Percentiles rank a stretch among this genome's conserved stretches.
These are phyloP conservation scores for Colletotrichum paranaense DNA, from an alignment of 2,329 filamentous ascomycete species.

Conservation along the genomic window DNA sequence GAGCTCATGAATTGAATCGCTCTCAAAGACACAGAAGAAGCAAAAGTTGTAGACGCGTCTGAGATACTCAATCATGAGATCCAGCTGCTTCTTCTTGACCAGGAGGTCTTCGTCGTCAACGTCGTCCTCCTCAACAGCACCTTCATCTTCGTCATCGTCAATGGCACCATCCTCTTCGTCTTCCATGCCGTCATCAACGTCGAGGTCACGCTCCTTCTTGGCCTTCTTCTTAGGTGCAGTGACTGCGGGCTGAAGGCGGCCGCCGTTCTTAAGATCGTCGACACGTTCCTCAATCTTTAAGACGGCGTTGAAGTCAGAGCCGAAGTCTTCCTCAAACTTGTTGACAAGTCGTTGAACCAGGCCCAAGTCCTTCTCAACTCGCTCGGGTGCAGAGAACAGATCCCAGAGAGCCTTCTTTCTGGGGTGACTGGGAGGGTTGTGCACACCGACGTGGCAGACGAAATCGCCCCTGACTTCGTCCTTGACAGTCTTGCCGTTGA, in stretches of 20 bases:
- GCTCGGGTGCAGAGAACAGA: slow-evolving; percentile 92
- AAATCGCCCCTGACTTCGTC: slow-evolving; percentile 95
- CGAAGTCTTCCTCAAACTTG: slow-evolving; percentile 88
- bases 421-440: slow-evolving; percentile 86
- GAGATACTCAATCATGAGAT: slow-evolving; percentile 95
- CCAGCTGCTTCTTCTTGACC: slow-evolving; percentile 95
- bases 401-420: slow-evolving; percentile 98
- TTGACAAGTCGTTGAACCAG: slow-evolving; percentile 84
- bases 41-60: slow-evolving; percentile 98
- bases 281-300: slow-evolving; percentile 88
- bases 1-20: slow-evolving; percentile 95
- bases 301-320: slow-evolving; percentile 79
- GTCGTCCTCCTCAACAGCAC: slow-evolving; percentile 81
- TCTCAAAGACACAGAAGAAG: slow-evolving; percentile 99
- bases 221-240: slow-evolving; percentile 65
- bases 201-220: slow-evolving; percentile 70
- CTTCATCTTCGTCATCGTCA: slow-evolving; percentile 85
- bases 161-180: slow-evolving; percentile 73
- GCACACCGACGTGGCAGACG: slow-evolving; percentile 95
- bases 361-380: slow-evolving; percentile 89
- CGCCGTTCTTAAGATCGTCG: slow-evolving; percentile 80
- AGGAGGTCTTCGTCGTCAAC: slow-evolving; percentile 90
- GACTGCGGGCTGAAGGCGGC: slow-evolving; percentile 77
- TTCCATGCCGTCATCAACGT: slow-evolving; percentile 71
- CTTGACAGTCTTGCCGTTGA: slow-evolving; percentile 97